Evolutionary conservation across 768 basidiomycete genomes (phyloP), one percentile per base, ranked within the genome.

Genomic region (Auricularia cornea): DNA sequence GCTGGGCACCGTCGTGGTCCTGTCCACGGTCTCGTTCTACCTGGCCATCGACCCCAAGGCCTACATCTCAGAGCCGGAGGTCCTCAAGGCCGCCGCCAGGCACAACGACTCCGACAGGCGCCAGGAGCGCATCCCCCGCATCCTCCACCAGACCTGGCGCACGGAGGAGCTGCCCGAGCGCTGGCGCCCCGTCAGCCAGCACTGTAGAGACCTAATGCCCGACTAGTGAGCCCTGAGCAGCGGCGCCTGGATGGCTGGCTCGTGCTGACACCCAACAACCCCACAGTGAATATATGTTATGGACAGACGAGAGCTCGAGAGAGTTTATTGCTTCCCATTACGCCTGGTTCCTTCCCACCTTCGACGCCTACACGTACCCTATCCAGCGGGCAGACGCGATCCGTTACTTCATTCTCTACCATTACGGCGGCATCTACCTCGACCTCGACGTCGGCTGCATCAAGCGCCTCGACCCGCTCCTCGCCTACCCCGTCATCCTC

Each of bases 71-170:
- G 90, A 95, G 72, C 73, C 78, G 14, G 90, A 95, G 71, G 83
- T 96, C 11, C 84, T 85, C 66, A 68, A 81, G 51, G 77, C 80
- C 63, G 77, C 80, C 73, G 80, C 82, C 52, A 82, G 84, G 57
- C 85, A 82, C 82, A 88, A 89, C 70, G 83, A 86, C 29, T 73
- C 86, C 3, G 78, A 83, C 29, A 81, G 79, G 63, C 78, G 80
- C 66, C 77, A 84, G 41, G 90, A 97, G 71, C 84, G 82, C 67
- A 86, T 98, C 40, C 97, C 95, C 3, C 84, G 92, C 60, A 91
- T 99, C 63, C 83, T 99, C 59, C 97, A 99, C 75, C 96, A 98
- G 83, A 98, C 97, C 28, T 99, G 97, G 97, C 97, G 95, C 80
- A 86, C 89, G 11, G 89, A 95, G 62, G 83, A 83, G 0, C 79